These are phyloP conservation scores for Anthracocystis panici-leucophaei DNA, from an alignment of 1,284 basidiomycete genomes.

Conservation along the genomic window DNA sequence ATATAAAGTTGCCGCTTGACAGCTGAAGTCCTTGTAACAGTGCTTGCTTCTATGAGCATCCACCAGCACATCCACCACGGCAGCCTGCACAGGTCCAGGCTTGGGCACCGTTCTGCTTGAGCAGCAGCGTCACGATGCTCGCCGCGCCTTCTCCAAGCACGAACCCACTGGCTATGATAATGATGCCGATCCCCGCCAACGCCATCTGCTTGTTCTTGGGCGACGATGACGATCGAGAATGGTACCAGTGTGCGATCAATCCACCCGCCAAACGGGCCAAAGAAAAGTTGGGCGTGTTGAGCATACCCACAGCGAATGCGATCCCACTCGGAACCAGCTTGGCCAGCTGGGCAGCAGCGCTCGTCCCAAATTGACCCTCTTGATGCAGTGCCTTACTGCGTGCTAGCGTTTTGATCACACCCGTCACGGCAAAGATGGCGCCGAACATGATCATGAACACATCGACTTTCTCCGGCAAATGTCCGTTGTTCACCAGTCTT, in stretches of 20 bases:
- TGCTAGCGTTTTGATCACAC: slow-evolving; percentile 77
- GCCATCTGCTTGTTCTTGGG: slow-evolving; percentile 12
- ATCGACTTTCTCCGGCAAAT: slow-evolving; percentile 82
- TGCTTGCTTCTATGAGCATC: slow-evolving; percentile 64
- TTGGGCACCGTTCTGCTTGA: slow-evolving; percentile 80
- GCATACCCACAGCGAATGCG: slow-evolving; percentile 77
- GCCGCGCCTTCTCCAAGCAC: slow-evolving; percentile 91
- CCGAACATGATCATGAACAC: slow-evolving; percentile 82
- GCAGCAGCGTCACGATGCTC: slow-evolving; percentile 81
- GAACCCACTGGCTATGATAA: slow-evolving; percentile 92
- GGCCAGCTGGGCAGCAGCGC: slow-evolving; percentile 34
- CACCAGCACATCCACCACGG: slow-evolving; percentile 79
- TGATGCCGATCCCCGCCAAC: slow-evolving; percentile 77
- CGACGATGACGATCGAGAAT: slow-evolving; percentile 14
- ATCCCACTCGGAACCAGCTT: slow-evolving; percentile 57
- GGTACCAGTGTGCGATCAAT: slow-evolving; percentile 76
- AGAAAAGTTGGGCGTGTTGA: slow-evolving; percentile 95
- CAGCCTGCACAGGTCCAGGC: slow-evolving; percentile 86
- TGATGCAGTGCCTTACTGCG: slow-evolving; percentile 52
- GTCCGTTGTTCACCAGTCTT: slow-evolving; percentile 82
- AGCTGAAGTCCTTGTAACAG: neutral
- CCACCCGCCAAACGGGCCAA: slow-evolving; percentile 91
- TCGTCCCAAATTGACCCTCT: slow-evolving; percentile 11
- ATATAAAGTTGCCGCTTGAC: neutral
- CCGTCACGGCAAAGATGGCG: slow-evolving; percentile 72